A percentile compares a stretch with the other conserved stretches of the same genome.
These are phyloP conservation scores for Clavispora phyllophila DNA, from an alignment of 805 yeast genomes.

Conservation along the genomic window DNA sequence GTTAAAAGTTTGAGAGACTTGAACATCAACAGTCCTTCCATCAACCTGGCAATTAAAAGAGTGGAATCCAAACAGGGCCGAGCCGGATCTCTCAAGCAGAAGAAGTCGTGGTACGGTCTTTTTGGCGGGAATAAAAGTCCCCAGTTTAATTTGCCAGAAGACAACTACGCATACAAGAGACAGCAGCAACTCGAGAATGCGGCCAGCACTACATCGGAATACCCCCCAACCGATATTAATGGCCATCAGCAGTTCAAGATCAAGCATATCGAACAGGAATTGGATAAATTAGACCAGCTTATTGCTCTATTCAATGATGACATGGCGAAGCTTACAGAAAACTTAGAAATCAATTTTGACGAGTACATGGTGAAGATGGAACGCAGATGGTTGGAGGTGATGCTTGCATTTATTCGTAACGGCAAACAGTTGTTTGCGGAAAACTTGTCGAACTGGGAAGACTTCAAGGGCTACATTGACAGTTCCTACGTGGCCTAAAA, in stretches of 20 bases:
- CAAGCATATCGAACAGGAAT: conserved; percentile 36
- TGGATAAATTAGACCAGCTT: conserved; percentile 44
- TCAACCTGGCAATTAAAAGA: conserved; percentile 29
- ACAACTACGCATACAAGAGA: neutral
- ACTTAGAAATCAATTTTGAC: conserved; percentile 37
- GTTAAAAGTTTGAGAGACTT: conserved; percentile 29
- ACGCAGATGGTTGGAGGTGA: conserved; percentile 33
- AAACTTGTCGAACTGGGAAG: conserved; percentile 24
- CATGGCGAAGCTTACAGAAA: conserved; percentile 38
- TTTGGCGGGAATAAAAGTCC: conserved; percentile 34
- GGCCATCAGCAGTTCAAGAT: conserved; percentile 24
- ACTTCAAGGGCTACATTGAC: conserved; percentile 20
- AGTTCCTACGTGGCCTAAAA: neutral
- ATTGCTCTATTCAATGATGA: conserved; percentile 40
- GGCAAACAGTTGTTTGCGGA: conserved; percentile 24
- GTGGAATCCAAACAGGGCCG: conserved; percentile 23
- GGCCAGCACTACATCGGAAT: neutral
- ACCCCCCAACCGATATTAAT: conserved; percentile 4
- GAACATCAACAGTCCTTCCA: conserved; percentile 33
- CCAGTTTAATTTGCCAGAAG: conserved; percentile 12
- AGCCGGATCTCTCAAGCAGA: conserved; percentile 14
- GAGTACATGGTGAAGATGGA: conserved; percentile 36
- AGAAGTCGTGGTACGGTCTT: conserved; percentile 40
- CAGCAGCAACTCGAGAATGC: neutral
- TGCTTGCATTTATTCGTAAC: conserved; percentile 33